phyloP scores from a whole-genome alignment of 345 rosid species.

The Dipteronia sinensis region DNA sequence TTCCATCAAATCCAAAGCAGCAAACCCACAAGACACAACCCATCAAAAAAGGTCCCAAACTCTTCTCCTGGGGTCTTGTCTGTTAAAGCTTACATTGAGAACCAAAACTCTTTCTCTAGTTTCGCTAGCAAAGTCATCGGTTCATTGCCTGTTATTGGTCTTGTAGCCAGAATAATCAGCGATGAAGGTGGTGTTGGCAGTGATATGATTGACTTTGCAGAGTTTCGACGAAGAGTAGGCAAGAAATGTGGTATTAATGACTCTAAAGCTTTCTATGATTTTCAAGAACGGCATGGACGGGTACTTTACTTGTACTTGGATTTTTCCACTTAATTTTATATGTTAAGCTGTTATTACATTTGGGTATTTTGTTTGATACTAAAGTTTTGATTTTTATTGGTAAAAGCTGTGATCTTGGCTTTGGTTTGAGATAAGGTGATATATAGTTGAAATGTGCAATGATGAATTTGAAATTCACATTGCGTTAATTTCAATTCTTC shows the following conservation, averaged over 20 bases:
- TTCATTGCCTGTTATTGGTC: conserved; percentile 88
- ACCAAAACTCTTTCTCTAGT: conserved; percentile 65
- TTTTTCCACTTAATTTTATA: neutral
- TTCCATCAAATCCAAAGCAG: conserved; percentile 35
- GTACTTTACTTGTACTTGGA: conserved; percentile 39
- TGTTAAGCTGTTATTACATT: neutral
- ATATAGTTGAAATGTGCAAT: neutral
- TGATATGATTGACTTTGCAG: conserved; percentile 88
- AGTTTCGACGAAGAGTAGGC: conserved; percentile 89
- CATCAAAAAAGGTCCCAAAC: conserved; percentile 23
- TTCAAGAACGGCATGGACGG: conserved; percentile 77
- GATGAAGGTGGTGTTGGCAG: conserved; percentile 94
- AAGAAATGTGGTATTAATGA: conserved; percentile 69
- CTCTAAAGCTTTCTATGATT: conserved; percentile 90
- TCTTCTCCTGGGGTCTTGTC: conserved; percentile 39
- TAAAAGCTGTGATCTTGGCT: conserved; percentile 7
- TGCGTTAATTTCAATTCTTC: neutral
- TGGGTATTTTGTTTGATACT: neutral
- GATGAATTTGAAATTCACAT: neutral
- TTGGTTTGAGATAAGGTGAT: neutral
- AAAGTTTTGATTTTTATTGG: neutral
- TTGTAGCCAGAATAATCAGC: conserved; percentile 75
- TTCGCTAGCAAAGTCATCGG: conserved; percentile 81
- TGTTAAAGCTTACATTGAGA: conserved; percentile 75
- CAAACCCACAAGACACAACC: conserved; percentile 16